phyloP scores from a whole-genome alignment of 140 eudicot genomes.

The Flaveria floridana region DNA sequence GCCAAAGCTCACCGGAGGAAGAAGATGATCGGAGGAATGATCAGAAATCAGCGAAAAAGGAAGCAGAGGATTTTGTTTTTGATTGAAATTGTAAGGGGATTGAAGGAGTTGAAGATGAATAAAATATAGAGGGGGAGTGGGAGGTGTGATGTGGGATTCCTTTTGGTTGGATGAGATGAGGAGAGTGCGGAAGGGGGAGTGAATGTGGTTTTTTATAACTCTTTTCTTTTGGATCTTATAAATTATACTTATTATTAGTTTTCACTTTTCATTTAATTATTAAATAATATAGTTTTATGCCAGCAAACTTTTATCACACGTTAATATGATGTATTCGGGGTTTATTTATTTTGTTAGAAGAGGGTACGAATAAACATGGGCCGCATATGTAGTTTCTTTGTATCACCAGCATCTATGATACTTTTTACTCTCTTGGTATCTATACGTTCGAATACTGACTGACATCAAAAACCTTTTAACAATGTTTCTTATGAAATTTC shows the following conservation, averaged over 20 bases:
- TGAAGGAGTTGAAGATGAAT: constrained; percentile 13
- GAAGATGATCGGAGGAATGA: background rate
- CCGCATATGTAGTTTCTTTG: too few species aligned
- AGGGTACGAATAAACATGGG: too few species aligned
- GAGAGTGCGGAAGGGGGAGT: constrained; percentile 24
- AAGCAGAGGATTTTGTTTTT: constrained; percentile 3
- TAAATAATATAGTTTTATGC: background rate
- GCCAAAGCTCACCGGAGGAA: constrained; percentile 26
- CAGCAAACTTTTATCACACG: background rate
- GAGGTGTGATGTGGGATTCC: constrained; percentile 31
- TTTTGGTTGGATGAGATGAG: constrained; percentile 39
- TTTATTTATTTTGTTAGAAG: too few species aligned
- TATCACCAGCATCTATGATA: too few species aligned
- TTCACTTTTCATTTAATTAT: too few species aligned
- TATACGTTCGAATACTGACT: too few species aligned
- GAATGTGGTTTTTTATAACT: constrained; percentile 31
- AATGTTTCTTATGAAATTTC: too few species aligned
- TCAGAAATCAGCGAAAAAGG: too few species aligned
- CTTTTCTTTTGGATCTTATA: constrained; percentile 8
- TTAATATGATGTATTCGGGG: too few species aligned
- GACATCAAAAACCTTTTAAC: too few species aligned
- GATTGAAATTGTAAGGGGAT: constrained; percentile 21
- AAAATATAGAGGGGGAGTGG: background rate
- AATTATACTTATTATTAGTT: background rate
- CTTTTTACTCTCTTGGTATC: too few species aligned